Evolutionary conservation across 2,329 filamentous ascomycete genomes (phyloP), one percentile per base, ranked within the genome.

Genomic region (Stachybotrys elegans): DNA sequence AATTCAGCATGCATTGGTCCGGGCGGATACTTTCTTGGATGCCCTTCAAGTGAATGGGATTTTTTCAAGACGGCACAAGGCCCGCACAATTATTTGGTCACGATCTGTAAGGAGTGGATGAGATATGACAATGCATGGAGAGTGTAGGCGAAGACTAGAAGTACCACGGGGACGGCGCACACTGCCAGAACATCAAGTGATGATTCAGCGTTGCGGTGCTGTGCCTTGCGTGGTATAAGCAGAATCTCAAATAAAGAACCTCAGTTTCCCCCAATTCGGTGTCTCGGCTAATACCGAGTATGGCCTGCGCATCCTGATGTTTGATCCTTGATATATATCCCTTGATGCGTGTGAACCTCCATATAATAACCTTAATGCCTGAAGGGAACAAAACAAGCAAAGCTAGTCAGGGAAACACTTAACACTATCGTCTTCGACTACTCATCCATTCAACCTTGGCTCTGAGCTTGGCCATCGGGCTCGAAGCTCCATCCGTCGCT

Each of bases 11-110:
- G 31, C 31, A 34, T 34, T 16, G 19, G 14, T 4, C 31, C 31
- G 19, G 31, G 31, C 31, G 31, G 31, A 16, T 17, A 34, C 43
- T 48, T 48, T 53, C 48, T 56, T 57, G 58, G 57, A 57, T 56
- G 52, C 60, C 56, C 52, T 57, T 65, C 60, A 60, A 65, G 61
- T 65, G 61, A 61, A 53, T 49, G 61, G 59, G 59, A 52, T 40
- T 17, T 40, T 37, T 43, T 42, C 19, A 35, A 42, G 40, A 22
- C 40, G 40, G 29, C 40, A 16, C 17, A 29, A 29, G 19, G 31
- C 14, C 8, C n/a, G 14, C 19, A 17, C 31, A 34, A 34, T 16
- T 14, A 34, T 16, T 34, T 34, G n/a, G 9, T 8, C n/a, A 34
- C 31, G n/a, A 34, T 16, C 14, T 29, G n/a, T 14, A 16, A 34